phyloP scores from a whole-genome alignment of 2,329 filamentous ascomycete genomes.

The Penicillium sp. region DNA sequence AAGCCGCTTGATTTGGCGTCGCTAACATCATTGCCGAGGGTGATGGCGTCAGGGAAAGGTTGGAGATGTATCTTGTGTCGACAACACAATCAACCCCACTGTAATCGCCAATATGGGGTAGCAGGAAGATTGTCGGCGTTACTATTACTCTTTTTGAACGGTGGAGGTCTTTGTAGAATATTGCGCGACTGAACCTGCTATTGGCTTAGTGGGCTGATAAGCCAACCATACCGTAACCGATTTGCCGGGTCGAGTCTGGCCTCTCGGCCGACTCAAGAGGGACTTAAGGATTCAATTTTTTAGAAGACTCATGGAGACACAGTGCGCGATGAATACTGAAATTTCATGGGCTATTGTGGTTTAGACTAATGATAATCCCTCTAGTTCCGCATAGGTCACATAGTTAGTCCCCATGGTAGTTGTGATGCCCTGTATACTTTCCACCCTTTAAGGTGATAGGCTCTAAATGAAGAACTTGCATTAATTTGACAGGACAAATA shows the following conservation, averaged over 20 bases:
- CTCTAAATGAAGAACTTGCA: neutral
- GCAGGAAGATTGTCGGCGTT: too few species aligned
- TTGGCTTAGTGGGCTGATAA: neutral
- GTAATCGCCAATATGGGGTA: conserved; percentile 25
- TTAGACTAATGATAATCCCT: too few species aligned
- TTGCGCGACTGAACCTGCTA: neutral
- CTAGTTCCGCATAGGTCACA: neutral
- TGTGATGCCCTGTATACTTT: neutral
- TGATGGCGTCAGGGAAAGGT: conserved; percentile 30
- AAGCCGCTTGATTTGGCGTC: conserved; percentile 24
- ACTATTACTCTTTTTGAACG: neutral
- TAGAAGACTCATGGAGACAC: neutral
- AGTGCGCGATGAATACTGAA: too few species aligned
- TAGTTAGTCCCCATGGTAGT: neutral
- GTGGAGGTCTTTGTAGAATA: neutral
- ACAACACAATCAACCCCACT: conserved; percentile 31
- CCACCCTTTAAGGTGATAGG: neutral
- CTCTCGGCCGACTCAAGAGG: conserved; percentile 8
- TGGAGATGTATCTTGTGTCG: conserved; percentile 16
- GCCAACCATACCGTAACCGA: neutral
- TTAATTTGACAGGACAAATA: neutral
- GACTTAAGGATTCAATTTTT: neutral
- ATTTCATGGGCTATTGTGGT: too few species aligned
- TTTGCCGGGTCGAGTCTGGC: neutral
- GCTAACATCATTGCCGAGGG: conserved; percentile 30